phyloP scores from a whole-genome alignment of 768 basidiomycete genomes.

The Coprinopsis strossmayeri region DNA sequence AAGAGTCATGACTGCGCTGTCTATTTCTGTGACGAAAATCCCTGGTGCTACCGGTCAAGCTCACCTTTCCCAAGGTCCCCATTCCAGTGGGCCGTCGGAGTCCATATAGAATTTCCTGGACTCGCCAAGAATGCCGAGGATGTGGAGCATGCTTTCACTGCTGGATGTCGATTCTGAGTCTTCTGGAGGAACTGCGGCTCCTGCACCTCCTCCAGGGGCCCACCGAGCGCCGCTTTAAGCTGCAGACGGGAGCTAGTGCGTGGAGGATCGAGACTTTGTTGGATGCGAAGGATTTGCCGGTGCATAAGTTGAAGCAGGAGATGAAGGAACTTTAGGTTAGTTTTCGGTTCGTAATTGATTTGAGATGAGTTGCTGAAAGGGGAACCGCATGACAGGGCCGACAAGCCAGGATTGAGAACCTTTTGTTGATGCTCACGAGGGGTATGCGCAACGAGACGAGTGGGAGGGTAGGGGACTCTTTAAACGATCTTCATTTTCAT shows the following conservation, averaged over 20 bases:
- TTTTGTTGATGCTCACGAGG: conserved; percentile 62
- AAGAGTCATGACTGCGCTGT: too few species aligned
- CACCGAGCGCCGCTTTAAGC: conserved; percentile 10
- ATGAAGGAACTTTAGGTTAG: conserved; percentile 77
- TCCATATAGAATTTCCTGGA: neutral
- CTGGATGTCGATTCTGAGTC: conserved; percentile 11
- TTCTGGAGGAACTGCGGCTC: neutral
- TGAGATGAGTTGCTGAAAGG: neutral
- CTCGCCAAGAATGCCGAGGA: conserved; percentile 15
- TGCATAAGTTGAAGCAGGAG: conserved; percentile 64
- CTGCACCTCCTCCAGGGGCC: neutral
- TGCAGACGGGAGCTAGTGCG: conserved; percentile 35
- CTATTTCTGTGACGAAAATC: too few species aligned
- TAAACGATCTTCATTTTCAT: too few species aligned
- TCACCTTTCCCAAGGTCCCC: too few species aligned
- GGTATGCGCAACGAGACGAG: conserved; percentile 50
- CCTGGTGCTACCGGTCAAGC: too few species aligned
- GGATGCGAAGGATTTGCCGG: conserved; percentile 57
- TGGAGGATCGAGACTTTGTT: conserved; percentile 54
- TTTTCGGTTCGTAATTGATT: neutral
- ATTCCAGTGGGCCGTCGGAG: too few species aligned
- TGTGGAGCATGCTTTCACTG: conserved; percentile 13
- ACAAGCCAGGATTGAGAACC: conserved; percentile 71
- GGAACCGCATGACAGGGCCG: conserved; percentile 39
- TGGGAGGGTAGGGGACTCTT: conserved; percentile 12